Conservation (phyloP, 2,329 filamentous ascomycete genomes). For the Aureobasidium mangrovei region DNA sequence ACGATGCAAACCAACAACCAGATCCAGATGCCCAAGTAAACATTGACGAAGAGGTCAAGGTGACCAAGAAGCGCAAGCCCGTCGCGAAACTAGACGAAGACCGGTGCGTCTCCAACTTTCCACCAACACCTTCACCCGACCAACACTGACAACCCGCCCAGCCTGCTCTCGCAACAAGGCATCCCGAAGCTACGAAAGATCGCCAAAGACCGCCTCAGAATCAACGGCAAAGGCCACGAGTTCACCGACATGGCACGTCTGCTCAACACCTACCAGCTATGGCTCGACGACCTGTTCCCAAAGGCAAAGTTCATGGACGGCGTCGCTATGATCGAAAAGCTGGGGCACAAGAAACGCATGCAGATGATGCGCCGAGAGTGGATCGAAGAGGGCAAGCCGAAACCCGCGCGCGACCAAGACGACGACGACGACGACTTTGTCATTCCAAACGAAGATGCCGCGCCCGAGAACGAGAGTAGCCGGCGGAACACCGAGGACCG, state of each 20-base stretch:
- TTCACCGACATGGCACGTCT: conserved; percentile 77
- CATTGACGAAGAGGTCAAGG: conserved; percentile 77
- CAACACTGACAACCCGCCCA: conserved; percentile 26
- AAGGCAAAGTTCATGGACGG: conserved; percentile 91
- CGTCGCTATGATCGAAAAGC: conserved; percentile 81
- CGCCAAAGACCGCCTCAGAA: conserved; percentile 59
- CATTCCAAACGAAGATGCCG: conserved; percentile 14
- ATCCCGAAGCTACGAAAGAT: conserved; percentile 72
- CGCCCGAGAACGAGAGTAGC: conserved; percentile 8
- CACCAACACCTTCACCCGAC: not conserved
- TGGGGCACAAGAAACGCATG: conserved; percentile 75
- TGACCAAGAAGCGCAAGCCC: conserved; percentile 68
- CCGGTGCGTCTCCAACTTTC: conserved; percentile 40
- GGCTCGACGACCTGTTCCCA: conserved; percentile 93
- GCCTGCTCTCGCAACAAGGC: conserved; percentile 72
- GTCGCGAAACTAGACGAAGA: conserved; percentile 80
- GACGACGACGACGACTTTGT: conserved; percentile 15
- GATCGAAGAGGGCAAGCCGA: conserved; percentile 68
- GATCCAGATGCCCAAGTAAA: conserved; percentile 41
- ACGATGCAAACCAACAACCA: conserved; percentile 30
- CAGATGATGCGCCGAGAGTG: conserved; percentile 67
- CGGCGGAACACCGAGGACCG: conserved; percentile 15
- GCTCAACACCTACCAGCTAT: conserved; percentile 85
- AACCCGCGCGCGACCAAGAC: conserved; percentile 22
- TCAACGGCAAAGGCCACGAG: conserved; percentile 94